Base-by-base conservation (phyloP, 495 filamentous ascomycete species). In the Penicillium canariense region DNA sequence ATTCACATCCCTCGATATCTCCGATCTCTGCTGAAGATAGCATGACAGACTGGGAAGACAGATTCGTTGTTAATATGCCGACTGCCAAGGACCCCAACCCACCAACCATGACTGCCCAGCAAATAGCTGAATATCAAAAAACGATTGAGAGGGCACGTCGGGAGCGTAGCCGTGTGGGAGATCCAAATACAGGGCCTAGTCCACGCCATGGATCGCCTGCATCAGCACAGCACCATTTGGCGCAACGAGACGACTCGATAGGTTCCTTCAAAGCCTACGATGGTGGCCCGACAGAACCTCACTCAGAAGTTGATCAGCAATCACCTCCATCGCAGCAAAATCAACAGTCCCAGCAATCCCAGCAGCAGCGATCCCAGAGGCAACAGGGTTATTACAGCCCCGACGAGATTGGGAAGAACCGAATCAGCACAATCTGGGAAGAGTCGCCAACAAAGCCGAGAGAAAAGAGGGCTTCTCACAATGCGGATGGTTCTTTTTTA, bases 11-110 rank as follows among this genome's bases (percentile, higher is more conserved):
- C 14, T 71, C 73, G 1, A 52, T 74, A 12, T 76, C 72, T 0
- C 66, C 70, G 3, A 50, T 75, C 23, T 72, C 72, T 9, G 65
- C 57, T 1, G 70, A 67, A 12, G 57, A 65, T 15, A 68, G 61
- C 27, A 54, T 65, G 44, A 72, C 66, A 9, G 68, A 73, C 20
- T 73, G 75, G 73, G 71, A 72, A 34, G 75, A 79, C 49, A 63
- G 67, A 61, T 78, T 77, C 46, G 74, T 77, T 35, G 70, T 78
- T 12, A 59, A 79, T 22, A 80, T 77, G 73, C 76, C 73, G 1
- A 70, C 70, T 28, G 74, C 76, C 1, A 71, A 69, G 36, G 70
- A 78, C 0, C 74, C 76, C 2, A 77, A 75, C 43, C 76, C 75
- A 3, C 67, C 71, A 2, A 67, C 57, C 1, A 71, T 78, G 68